These are phyloP conservation scores for Verticillium tricorpus DNA, from an alignment of 2,329 filamentous ascomycete species.

Conservation along the genomic window DNA sequence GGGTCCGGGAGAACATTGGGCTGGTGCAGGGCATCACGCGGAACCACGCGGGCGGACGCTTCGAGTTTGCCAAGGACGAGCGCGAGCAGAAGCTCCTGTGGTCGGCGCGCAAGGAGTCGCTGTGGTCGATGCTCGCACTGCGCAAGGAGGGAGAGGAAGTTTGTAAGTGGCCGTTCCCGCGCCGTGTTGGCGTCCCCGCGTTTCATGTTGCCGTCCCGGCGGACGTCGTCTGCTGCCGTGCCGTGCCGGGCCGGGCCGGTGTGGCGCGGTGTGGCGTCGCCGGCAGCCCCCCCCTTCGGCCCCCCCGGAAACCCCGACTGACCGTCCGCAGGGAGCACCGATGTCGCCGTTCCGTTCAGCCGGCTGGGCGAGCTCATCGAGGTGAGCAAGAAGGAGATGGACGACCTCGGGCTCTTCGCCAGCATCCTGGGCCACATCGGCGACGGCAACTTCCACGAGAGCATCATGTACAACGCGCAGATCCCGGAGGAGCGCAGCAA, in stretches of 20 bases:
- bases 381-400: conserved; percentile 82
- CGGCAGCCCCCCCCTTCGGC: too few species aligned
- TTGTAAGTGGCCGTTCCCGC: conserved; percentile 48
- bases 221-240: too few species aligned
- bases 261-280: too few species aligned
- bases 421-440: conserved; percentile 87
- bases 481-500: conserved; percentile 66
- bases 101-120: conserved; percentile 74
- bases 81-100: conserved; percentile 72
- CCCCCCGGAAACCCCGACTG: too few species aligned
- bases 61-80: conserved; percentile 71
- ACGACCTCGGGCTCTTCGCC: conserved; percentile 79
- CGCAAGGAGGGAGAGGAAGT: conserved; percentile 64
- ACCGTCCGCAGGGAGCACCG: conserved; percentile 59
- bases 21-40: conserved; percentile 65
- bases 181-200: too few species aligned
- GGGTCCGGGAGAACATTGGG: conserved; percentile 73
- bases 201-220: too few species aligned
- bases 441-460: conserved; percentile 92
- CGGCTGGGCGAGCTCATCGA: conserved; percentile 71
- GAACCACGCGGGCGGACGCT: conserved; percentile 57
- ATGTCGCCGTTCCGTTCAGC: conserved; percentile 78
- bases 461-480: conserved; percentile 79
- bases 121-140: conserved; percentile 79
- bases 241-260: too few species aligned